Base-by-base conservation (phyloP, 345 rosid genomes). In the Linum tenue region DNA sequence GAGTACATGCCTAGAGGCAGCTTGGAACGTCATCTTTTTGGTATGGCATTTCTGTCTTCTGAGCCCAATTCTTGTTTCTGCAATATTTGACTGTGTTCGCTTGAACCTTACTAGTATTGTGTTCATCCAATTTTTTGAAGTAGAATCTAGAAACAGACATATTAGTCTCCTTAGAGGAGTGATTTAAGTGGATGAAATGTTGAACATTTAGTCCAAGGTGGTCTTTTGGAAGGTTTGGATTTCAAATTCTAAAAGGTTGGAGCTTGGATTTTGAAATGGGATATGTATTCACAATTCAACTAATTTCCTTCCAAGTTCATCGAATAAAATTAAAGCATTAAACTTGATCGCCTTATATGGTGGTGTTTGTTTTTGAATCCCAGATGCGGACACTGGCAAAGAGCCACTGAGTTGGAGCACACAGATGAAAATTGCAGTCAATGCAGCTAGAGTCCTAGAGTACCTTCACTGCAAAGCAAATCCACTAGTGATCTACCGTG, bases 1-100 rank as follows among this genome's bases (percentile, higher is more conserved):
- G 97, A 94, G 62, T 94, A 85, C 76, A 90, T 94, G 99, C 77
- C 92, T 7, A 82, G 75, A 95, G 99, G 99, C 14, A 94, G 97
- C 72, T 69, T 94, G 80, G 97, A 94, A 85, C 83, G 88, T 75
- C 99, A 90, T 82, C 96, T 94, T 67, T 94, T 79, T 31, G 95
- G 99, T 94, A 81, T 48, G 11, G 3, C 9, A 9, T 48, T 9
- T 41, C 44, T 8, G 5, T 41, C 44, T 22, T 22, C 44, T 4
- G 9, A 41, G 44, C 6, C 44, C 44, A 41, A 41, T 41, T 4
- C 44, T 4, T 41, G 9, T 41, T 8, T 41, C 0, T 41, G 9
- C 44, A 4, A 41, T 41, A 4, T 41, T 41, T 22, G 31, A 22
- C 44, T 1, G 9, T 41, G 44, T 4, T 41, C 44, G 1, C 44